Evolutionary conservation across 2,329 filamentous ascomycete species (phyloP).

Genomic region (Beauveria australis): DNA sequence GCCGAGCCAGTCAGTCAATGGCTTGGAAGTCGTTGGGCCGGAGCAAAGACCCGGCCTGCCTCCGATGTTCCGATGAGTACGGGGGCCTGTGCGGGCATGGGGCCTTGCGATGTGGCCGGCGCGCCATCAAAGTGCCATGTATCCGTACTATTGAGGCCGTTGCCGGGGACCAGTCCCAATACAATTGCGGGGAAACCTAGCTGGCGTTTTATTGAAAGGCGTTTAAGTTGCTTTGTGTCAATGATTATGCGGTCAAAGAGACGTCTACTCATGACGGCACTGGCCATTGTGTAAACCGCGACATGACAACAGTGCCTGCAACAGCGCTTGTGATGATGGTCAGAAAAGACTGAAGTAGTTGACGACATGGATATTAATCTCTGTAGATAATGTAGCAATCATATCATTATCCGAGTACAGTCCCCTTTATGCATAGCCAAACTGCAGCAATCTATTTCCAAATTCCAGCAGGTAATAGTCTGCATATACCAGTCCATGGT

Average conservation of each 20-base stretch:
- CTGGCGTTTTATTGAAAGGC: too few relatives aligned
- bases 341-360: fast-evolving
- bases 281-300: too few relatives aligned
- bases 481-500: constrained; percentile 39
- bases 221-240: too few relatives aligned
- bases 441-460: constrained; percentile 36
- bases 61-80: not conserved
- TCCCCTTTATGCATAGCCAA: constrained; percentile 17
- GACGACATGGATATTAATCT: too few relatives aligned
- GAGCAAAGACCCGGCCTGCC: not conserved
- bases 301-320: too few relatives aligned
- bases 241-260: too few relatives aligned
- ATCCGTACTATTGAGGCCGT: not conserved
- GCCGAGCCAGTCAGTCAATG: not conserved
- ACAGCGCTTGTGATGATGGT: too few relatives aligned
- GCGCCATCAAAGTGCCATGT: not conserved
- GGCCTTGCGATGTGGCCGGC: too few relatives aligned
- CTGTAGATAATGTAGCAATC: too few relatives aligned
- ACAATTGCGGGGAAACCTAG: not conserved
- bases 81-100: not conserved
- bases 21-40: not conserved
- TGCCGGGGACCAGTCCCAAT: not conserved
- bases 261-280: too few relatives aligned
- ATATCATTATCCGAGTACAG: not conserved
- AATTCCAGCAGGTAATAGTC: constrained; percentile 41